Evolutionary conservation across 768 basidiomycete species (phyloP).

Genomic region (Boletus huronensis): DNA sequence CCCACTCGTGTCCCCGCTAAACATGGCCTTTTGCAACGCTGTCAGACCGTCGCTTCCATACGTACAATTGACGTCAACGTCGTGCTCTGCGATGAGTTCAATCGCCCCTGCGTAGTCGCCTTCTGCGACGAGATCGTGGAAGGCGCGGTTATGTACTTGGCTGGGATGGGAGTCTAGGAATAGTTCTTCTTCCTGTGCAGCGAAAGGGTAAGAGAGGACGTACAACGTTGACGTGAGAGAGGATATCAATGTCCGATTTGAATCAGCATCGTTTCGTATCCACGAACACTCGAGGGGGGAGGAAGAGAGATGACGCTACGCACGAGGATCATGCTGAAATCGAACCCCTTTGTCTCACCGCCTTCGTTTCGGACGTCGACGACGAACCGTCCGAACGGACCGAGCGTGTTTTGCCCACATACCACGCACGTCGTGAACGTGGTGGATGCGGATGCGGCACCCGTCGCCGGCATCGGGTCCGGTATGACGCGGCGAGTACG

Average conservation of each 20-base stretch:
- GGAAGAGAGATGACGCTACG: constrained; percentile 2
- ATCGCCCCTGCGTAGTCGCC: constrained; percentile 20
- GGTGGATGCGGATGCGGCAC: not conserved
- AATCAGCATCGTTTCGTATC: not conserved
- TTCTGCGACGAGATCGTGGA: constrained; percentile 23
- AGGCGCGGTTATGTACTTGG: constrained; percentile 20
- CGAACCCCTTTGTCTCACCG: constrained; percentile 23
- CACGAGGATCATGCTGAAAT: constrained; percentile 27
- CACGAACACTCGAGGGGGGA: not conserved
- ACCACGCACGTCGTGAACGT: constrained; percentile 10
- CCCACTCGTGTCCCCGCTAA: constrained; percentile 18
- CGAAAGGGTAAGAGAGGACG: too few species aligned
- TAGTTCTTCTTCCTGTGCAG: constrained; percentile 22
- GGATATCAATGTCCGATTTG: not conserved
- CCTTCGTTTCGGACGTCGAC: constrained; percentile 29
- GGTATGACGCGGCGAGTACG: not conserved
- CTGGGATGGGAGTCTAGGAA: constrained; percentile 16
- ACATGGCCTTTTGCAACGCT: constrained; percentile 24
- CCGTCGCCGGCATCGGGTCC: not conserved
- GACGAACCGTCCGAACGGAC: constrained; percentile 16
- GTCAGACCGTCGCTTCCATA: constrained; percentile 19
- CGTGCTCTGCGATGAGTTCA: constrained; percentile 17
- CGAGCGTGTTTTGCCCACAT: constrained; percentile 17
- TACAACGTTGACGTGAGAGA: not conserved
- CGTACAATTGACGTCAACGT: constrained; percentile 20